phyloP scores from a whole-genome alignment of 2,329 filamentous ascomycete genomes.

The Tolypocladium amazonense region DNA sequence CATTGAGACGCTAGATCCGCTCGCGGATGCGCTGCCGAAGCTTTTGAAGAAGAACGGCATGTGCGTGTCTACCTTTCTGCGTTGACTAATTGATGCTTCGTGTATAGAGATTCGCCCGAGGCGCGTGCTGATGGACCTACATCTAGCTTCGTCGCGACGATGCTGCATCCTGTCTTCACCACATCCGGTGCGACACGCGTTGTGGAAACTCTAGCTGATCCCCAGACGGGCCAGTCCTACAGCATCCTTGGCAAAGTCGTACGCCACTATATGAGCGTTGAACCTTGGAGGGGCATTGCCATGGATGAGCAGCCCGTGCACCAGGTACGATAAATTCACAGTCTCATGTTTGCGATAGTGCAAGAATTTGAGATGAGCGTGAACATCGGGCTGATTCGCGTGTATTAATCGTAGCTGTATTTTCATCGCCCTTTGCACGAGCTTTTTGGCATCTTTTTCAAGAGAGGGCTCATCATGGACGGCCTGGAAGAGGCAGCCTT shows the following conservation, averaged over 20 bases:
- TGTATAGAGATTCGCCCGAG: background rate
- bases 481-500: constrained; percentile 36
- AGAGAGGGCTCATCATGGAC: constrained; percentile 29
- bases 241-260: constrained; percentile 25
- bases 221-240: constrained; percentile 22
- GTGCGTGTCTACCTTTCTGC: constrained; percentile 17
- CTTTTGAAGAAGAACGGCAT: constrained; percentile 29
- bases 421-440: constrained; percentile 35
- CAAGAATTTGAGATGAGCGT: background rate
- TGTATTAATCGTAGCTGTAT: constrained; percentile 15
- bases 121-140: background rate
- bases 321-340: constrained; percentile 18
- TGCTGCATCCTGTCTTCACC: constrained; percentile 39
- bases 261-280: constrained; percentile 29
- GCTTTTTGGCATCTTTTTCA: constrained; percentile 32
- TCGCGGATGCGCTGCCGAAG: constrained; percentile 27
- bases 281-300: constrained; percentile 25
- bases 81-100: background rate
- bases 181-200: constrained; percentile 29
- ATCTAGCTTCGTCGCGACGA: constrained; percentile 30
- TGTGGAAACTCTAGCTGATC: constrained; percentile 26
- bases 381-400: background rate
- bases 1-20: constrained; percentile 27
- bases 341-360: background rate
- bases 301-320: constrained; percentile 18